Evolutionary conservation across 495 filamentous ascomycete genomes (phyloP), one percentile per base, ranked within the genome.

Genomic region (Cenococcum geophilum): DNA sequence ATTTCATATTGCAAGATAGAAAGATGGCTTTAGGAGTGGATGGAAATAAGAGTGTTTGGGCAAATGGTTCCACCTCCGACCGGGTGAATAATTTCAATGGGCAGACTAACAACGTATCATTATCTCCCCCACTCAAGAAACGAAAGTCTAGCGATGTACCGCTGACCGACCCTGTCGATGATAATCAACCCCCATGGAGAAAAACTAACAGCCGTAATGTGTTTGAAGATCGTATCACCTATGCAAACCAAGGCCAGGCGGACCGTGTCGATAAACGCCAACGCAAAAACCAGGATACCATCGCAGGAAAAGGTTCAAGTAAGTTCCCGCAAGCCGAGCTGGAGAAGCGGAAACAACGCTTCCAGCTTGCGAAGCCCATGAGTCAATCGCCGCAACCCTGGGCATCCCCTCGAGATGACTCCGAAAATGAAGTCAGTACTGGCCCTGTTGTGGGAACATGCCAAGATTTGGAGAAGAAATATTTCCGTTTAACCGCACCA

Each of bases 391-490:
- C 59, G 18, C n/a, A 60, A 50, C 59, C 63, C 9, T 55, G 54
- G 25, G 32, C 36, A 9, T 64, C 68, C 12, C 57, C 59, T 20
- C 72, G 66, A 48, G 58, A 68, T 45, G 72, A 81, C 58, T 85
- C 85, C 43, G 82, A 87, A 14, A 80, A 76, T 32, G 80, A 85
- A 42, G 77, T 81, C 34, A 73, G 78, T 53, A 77, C 82, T 60
- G 93, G 92, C 54, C 92, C 93, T 12, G 83, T 97, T 27, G 83
- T 96, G 48, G 93, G 93, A 61, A 85, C 86, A 36, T 92, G 86
- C 76, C 79, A 89, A 76, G 78, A 77, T n/a, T 76, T 97, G 54
- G 91, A 97, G 76, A 99, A 99, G 78, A 83, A 80, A 65, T 99
- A 96, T 72, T 88, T 97, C 70, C 90, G 93, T 25, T 80, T 99